Conservation (phyloP, 345 rosid species). For the Excoecaria cochinchinensis region DNA sequence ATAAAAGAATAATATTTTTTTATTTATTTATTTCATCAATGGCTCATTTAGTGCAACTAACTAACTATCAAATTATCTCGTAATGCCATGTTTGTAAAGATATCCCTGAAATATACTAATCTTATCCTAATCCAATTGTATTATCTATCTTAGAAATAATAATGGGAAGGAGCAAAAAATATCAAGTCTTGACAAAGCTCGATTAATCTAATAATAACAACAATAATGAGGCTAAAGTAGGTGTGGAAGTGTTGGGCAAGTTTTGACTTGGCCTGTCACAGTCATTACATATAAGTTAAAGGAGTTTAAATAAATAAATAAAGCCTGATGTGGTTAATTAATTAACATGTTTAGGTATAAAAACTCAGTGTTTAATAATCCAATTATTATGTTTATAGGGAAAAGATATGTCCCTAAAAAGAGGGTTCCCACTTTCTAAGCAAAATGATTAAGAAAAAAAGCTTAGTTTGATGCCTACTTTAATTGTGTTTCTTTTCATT, state of each 20-base stretch:
- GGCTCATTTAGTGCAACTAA: no score
- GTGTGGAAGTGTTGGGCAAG: slow-evolving; percentile 27
- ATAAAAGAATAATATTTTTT: no score
- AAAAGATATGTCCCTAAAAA: slow-evolving; percentile 17
- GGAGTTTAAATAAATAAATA: background rate
- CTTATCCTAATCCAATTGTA: background rate
- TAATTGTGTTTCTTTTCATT: background rate
- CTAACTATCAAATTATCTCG: background rate
- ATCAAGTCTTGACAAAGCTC: background rate
- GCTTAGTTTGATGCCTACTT: background rate
- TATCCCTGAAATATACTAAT: background rate
- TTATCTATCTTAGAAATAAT: background rate
- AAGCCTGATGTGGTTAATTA: slow-evolving; percentile 17
- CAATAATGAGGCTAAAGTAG: slow-evolving; percentile 10
- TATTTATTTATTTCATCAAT: no score
- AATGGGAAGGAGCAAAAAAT: background rate
- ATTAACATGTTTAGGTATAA: slow-evolving; percentile 13
- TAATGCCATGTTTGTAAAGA: no score
- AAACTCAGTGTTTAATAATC: slow-evolving; percentile 9
- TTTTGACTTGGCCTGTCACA: slow-evolving; percentile 13
- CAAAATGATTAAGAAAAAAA: slow-evolving; percentile 6
- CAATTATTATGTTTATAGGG: background rate
- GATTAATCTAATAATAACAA: background rate
- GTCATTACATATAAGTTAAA: slow-evolving; percentile 1
- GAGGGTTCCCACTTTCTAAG: slow-evolving; percentile 1